Evolutionary conservation across 805 yeast genomes (phyloP), one percentile per base, ranked within the genome.

Genomic region (Myxozyma neotropica): DNA sequence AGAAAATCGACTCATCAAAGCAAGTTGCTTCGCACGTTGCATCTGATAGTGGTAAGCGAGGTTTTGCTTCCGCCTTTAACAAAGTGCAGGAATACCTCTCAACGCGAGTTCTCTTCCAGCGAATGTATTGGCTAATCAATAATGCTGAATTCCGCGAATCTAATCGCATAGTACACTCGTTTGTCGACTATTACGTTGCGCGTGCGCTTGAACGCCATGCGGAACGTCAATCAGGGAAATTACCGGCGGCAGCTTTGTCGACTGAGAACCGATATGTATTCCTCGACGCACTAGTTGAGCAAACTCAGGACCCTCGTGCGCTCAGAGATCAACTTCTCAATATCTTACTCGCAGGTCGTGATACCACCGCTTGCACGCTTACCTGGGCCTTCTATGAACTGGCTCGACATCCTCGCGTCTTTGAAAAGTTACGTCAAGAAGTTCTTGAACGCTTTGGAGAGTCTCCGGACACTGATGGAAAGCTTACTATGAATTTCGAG

Each of bases 271-370:
- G 78, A 23, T 81, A 78, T 63, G 75, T 79, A 12, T 80, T 81
- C 69, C 75, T 81, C 57, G 73, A 75, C 50, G 83, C 80, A 66
- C 74, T 81, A 60, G 80, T 74, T 50, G 77, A 77, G 69, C 79
- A 79, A 68, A 80, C 83, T 15, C 74, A 77, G 57, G 78, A 81
- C 65, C 80, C 81, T 21, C 70, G 61, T 53, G 74, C 75, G 17
- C 77, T 81, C 59, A 74, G 83, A 52, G 82, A 80, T 68, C 84
- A 81, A 70, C 73, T 80, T 42, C 72, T 81, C 69, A 81, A 80
- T 67, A 77, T 81, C 57, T 73, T 81, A 57, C 69, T 81, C 23
- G 85, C 85, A 17, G 84, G 83, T 31, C 75, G 85, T 66, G 84
- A 81, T 66, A 81, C 84, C 46, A 81, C 85, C 13, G 84, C 84